Base-by-base conservation (phyloP, 148 eudicot genomes). In the Amaranthus palmeri region DNA sequence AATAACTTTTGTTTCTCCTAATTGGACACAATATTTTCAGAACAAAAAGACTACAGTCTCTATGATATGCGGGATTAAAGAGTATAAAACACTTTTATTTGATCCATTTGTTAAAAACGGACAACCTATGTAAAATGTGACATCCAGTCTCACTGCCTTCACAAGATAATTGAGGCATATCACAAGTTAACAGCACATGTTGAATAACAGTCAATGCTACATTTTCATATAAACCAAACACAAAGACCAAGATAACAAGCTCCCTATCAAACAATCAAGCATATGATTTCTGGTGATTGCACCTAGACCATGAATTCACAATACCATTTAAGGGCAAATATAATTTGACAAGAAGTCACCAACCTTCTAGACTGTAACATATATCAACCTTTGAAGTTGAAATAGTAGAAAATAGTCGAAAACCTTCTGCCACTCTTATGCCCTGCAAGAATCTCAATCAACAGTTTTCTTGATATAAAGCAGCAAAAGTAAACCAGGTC, bases 351-450 rank as follows among this genome's bases (percentile, higher is more conserved):
- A 69, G 70, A 13, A 59, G 46, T 53, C 36, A 42, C 43, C 68
- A n/a, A 91, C 97, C 97, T 89, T 85, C 89, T 55, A 70, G 63
- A 46, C 72, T 66, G 77, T 68, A 78, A 67, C 84, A 75, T 51
- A 69, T 46, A 54, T 88, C 90, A 70, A 78, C 80, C 73, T 85
- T 93, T 61, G 88, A 82, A 85, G 87, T 84, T 65, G 97, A 83
- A 73, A 95, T 81, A 10, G 99, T 95, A 73, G 96, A 85, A 76
- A 95, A 95, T 62, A 95, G 73, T 62, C 84, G 96, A 66, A 95
- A 95, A 67, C 90, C 83, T 76, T 83, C 86, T 3, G 88, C 83
- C 46, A 92, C 96, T 81, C 79, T 86, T 75, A 87, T 77, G 72
- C 82, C 97, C 98, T 95, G 96, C 80, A 86, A 68, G 68, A 50